Percentiles rank a stretch among this genome's conserved stretches.
Conservation (phyloP, 2,329 filamentous ascomycete species). For the Aspergillus carbonarius region DNA sequence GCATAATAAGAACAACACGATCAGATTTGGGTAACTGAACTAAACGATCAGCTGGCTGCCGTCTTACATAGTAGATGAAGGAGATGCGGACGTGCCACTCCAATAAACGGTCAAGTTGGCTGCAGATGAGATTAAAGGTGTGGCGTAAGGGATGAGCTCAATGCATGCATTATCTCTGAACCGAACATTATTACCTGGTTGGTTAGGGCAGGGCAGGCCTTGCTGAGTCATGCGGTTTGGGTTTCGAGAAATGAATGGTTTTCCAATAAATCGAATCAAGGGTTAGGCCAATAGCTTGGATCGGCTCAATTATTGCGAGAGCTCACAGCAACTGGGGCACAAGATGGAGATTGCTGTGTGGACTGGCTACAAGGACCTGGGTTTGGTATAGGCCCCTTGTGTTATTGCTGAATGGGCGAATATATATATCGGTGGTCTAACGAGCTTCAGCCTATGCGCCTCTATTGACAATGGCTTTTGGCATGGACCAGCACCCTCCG, state of each 20-base stretch:
- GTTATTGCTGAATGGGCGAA: no score
- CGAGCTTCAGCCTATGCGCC: no score
- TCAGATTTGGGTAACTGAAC: conserved; percentile 3
- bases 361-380: not conserved
- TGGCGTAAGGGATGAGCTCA: conserved; percentile 16
- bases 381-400: not conserved
- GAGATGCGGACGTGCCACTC: not conserved
- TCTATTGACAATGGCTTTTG: no score
- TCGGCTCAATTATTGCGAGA: conserved; percentile 10
- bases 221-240: not conserved
- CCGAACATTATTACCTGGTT: not conserved
- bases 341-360: not conserved
- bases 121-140: conserved; percentile 3
- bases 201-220: not conserved
- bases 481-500: no score
- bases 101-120: not conserved
- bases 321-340: not conserved
- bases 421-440: no score
- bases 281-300: conserved; percentile 9
- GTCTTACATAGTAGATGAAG: no score
- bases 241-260: conserved; percentile 5
- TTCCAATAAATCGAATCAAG: conserved; percentile 17
- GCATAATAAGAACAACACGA: not conserved
- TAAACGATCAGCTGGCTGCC: no score
- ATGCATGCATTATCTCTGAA: not conserved